Conservation (phyloP, 176 grass and related monocot genomes). For the Triticum timopheevii region DNA sequence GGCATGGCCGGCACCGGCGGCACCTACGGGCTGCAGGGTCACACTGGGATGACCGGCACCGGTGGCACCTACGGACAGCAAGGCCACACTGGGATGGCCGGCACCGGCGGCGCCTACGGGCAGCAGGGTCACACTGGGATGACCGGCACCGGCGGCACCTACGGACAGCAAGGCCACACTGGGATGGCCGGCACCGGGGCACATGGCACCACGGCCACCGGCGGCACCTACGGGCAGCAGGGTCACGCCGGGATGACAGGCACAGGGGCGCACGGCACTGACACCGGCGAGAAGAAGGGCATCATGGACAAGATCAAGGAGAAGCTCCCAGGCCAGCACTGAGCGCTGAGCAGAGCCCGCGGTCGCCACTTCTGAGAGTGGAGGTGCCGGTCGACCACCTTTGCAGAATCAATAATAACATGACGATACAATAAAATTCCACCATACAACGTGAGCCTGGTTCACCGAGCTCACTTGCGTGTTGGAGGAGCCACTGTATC, state of each 20-base stretch:
- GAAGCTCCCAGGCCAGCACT: neutral
- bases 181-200: neutral
- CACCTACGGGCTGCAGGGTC: neutral
- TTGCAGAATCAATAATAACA: neutral
- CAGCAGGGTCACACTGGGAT: neutral
- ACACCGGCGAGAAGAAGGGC: slow-evolving; percentile 13
- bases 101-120: neutral
- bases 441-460: neutral
- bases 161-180: neutral
- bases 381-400: neutral
- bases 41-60: neutral
- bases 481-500: neutral
- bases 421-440: neutral
- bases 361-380: neutral
- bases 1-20: neutral
- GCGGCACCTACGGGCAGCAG: neutral
- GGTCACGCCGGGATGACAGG: neutral
- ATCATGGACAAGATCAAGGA: slow-evolving; percentile 11
- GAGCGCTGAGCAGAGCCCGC: neutral
- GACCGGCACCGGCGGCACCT: neutral
- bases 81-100: neutral
- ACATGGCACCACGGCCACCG: neutral
- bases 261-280: neutral
- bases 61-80: neutral
- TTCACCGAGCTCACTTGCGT: neutral